Evolutionary conservation across 2,329 filamentous ascomycete genomes (phyloP).

Genomic region (Biscogniauxia mediterranea): DNA sequence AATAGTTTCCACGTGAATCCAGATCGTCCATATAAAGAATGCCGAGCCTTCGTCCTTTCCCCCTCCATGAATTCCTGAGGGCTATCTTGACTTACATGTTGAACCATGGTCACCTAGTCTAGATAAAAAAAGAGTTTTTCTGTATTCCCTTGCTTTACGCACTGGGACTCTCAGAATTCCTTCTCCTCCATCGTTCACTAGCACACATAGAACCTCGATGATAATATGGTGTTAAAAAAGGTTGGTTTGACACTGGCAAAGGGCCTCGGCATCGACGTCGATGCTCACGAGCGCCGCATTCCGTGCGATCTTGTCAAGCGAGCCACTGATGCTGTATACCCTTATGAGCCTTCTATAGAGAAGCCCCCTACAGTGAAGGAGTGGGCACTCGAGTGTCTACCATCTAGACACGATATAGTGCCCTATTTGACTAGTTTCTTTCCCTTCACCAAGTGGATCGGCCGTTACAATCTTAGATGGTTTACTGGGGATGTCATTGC

Average conservation of each 20-base stretch:
- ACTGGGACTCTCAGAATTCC: background rate
- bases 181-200: background rate
- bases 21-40: background rate
- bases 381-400: constrained; percentile 57
- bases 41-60: background rate
- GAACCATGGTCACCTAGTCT: background rate
- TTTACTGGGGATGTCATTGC: constrained; percentile 70
- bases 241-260: background rate
- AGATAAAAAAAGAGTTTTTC: background rate
- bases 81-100: background rate
- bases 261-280: constrained; percentile 9
- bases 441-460: constrained; percentile 68
- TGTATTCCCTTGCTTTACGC: background rate
- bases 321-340: constrained; percentile 4
- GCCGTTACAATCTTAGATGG: constrained; percentile 71
- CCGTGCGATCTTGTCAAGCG: background rate
- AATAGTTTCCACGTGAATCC: background rate
- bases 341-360: constrained; percentile 64
- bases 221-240: background rate
- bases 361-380: constrained; percentile 64
- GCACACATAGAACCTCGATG: background rate
- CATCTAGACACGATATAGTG: constrained; percentile 43
- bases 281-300: constrained; percentile 1
- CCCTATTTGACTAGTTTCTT: constrained; percentile 56
- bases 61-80: background rate